These are phyloP conservation scores for Glutinoglossum americanum DNA, from an alignment of 495 filamentous ascomycete species.

Conservation along the genomic window DNA sequence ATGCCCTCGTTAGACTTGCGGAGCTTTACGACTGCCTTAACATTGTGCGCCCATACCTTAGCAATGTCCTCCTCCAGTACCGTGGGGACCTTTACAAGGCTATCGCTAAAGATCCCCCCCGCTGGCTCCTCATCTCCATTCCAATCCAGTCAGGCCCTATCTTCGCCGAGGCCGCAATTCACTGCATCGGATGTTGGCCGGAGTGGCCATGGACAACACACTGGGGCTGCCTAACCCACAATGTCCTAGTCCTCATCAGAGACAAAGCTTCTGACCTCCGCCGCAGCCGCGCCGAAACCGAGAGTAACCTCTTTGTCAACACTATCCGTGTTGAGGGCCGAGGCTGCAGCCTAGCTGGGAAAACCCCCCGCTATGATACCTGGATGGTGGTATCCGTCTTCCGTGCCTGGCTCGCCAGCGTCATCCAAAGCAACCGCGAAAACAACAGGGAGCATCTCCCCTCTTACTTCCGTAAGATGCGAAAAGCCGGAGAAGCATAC, in stretches of 20 bases:
- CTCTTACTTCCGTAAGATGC: background rate
- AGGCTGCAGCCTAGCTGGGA: background rate
- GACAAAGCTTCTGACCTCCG: slow-evolving; percentile 6
- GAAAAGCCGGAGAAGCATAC: background rate
- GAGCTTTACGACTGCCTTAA: slow-evolving; percentile 5
- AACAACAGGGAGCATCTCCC: background rate
- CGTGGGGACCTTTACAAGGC: slow-evolving; percentile 11
- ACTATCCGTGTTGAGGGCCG: slow-evolving; percentile 5
- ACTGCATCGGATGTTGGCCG: slow-evolving; percentile 13
- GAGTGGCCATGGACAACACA: slow-evolving; percentile 8
- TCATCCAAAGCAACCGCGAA: background rate
- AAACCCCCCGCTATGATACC: background rate
- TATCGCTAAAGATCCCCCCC: slow-evolving; percentile 10
- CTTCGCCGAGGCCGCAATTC: slow-evolving; percentile 15
- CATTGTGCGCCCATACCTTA: slow-evolving; percentile 7
- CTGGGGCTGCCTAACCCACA: background rate
- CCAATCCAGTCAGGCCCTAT: slow-evolving; percentile 9
- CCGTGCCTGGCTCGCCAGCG: slow-evolving; percentile 9
- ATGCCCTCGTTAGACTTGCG: slow-evolving; percentile 8
- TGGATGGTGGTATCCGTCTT: slow-evolving; percentile 13
- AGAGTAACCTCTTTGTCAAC: slow-evolving; percentile 11
- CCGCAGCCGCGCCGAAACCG: slow-evolving; percentile 1
- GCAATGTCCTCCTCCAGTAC: slow-evolving; percentile 4
- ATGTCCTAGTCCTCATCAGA: slow-evolving; percentile 7
- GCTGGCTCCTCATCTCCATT: slow-evolving; percentile 12